phyloP scores from a whole-genome alignment of 1,284 basidiomycete genomes.

The Apiotrichum mycotoxinovorans region DNA sequence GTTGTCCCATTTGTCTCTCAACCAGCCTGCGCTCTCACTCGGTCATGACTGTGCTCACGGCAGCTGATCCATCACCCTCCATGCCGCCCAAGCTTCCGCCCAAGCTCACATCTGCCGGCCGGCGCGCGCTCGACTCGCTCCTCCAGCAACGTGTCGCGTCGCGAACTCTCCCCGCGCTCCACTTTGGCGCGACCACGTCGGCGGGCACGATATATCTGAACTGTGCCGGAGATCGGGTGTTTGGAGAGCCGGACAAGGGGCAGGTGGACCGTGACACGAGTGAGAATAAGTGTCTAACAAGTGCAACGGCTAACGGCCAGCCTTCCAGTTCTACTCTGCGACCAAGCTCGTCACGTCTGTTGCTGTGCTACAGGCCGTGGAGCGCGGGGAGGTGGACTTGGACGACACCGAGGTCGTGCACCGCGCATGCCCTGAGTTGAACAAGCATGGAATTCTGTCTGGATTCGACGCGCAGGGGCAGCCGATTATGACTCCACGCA shows the following conservation, averaged over 20 bases:
- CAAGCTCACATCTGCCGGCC: slow-evolving; percentile 5
- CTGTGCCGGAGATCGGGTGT: slow-evolving; percentile 28
- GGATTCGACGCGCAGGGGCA: slow-evolving; percentile 27
- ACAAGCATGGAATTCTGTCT: slow-evolving; percentile 24
- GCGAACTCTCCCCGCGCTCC: slow-evolving; percentile 27
- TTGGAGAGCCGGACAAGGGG: slow-evolving; percentile 23
- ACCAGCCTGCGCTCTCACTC: too few relatives aligned
- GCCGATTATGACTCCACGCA: slow-evolving; percentile 22
- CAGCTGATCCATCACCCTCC: not conserved
- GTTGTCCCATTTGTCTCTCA: too few relatives aligned
- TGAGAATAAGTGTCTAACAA: slow-evolving; percentile 8
- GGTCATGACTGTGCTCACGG: not conserved
- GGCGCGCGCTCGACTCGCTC: slow-evolving; percentile 21
- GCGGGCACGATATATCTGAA: slow-evolving; percentile 30
- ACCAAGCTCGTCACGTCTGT: slow-evolving; percentile 37
- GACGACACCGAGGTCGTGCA: slow-evolving; percentile 24
- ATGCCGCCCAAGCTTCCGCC: not conserved
- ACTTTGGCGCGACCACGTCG: slow-evolving; percentile 31
- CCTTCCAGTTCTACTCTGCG: slow-evolving; percentile 27
- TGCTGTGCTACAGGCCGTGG: slow-evolving; percentile 33
- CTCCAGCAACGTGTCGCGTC: slow-evolving; percentile 20
- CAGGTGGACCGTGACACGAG: slow-evolving; percentile 28
- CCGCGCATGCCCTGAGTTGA: slow-evolving; percentile 30
- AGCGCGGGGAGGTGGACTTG: slow-evolving; percentile 26
- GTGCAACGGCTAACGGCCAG: not conserved